Conservation (phyloP, 805 yeast genomes). For the Wickerhamomyces mucosus region DNA sequence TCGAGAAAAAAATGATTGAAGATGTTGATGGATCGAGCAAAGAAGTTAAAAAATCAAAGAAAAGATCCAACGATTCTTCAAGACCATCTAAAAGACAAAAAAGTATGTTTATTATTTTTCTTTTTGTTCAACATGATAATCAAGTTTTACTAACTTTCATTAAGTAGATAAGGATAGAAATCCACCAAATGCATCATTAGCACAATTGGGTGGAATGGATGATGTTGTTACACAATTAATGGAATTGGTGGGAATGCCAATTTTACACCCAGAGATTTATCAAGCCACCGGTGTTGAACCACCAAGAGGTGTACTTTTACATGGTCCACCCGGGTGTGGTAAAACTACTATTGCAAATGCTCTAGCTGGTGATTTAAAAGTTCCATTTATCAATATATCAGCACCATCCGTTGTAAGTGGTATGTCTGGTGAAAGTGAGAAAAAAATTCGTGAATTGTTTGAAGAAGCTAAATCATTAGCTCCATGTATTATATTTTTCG, state of each 20-base stretch:
- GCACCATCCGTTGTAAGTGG: slow-evolving; percentile 98
- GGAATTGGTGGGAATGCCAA: slow-evolving; percentile 88
- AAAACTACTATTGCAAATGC: slow-evolving; percentile 96
- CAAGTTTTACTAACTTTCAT: slow-evolving; percentile 18
- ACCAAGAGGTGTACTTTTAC: slow-evolving; percentile 86
- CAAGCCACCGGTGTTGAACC: slow-evolving; percentile 86
- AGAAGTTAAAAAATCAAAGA: slow-evolving; percentile 33
- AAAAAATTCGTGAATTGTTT: slow-evolving; percentile 83
- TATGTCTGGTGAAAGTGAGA: slow-evolving; percentile 98
- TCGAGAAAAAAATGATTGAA: slow-evolving; percentile 8
- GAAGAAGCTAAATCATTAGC: slow-evolving; percentile 88
- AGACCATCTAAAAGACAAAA: slow-evolving; percentile 30
- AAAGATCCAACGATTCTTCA: slow-evolving; percentile 38
- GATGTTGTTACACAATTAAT: slow-evolving; percentile 74
- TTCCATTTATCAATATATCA: slow-evolving; percentile 82
- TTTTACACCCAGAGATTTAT: slow-evolving; percentile 89
- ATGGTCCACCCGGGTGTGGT: slow-evolving; percentile 99
- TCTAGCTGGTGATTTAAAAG: slow-evolving; percentile 87
- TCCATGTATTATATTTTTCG: slow-evolving; percentile 88
- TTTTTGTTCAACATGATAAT: slow-evolving; percentile 10
- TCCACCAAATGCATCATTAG: slow-evolving; percentile 59
- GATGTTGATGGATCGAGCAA: slow-evolving; percentile 8
- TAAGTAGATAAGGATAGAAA: slow-evolving; percentile 45
- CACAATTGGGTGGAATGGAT: slow-evolving; percentile 85
- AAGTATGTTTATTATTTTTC: slow-evolving; percentile 15